Evolutionary conservation across 139 green algal species (phyloP), one percentile per base, ranked within the genome.

Genomic region (Closterium sp.): DNA sequence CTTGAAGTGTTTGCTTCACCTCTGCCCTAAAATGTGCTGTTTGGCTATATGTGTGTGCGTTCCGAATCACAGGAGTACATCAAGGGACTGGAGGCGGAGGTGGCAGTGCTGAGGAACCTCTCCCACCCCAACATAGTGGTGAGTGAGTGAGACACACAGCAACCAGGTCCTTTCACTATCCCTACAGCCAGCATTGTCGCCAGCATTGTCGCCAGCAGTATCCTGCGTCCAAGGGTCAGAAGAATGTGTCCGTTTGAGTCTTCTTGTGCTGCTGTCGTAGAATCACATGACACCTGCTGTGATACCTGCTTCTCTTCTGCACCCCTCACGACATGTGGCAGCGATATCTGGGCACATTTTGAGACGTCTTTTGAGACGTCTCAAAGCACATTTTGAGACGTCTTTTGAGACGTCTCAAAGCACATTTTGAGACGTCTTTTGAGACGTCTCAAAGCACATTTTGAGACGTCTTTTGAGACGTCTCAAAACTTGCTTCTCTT

Each of bases 101-200:
- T 99, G 38, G 90, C 89, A 0, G 92, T 99, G 87, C 96, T 99
- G 70, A 95, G 96, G 70, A 90, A 93, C 13, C 96, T 99, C 45
- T 91, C 97, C 84, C 97, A 99, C 92, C 95, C 96, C 45, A 98
- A 99, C 96, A 99, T 99, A 87, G 98, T 99, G 87, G 91, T 94
- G 27, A 88, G 91, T 2, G 6, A 4, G 45, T 70, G 11, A 70
- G 45, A 19, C 45, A 19, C 2, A 31, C 87, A 79, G 4, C 2
- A 79, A 2, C 34, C 86, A 24, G 21, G 70, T 5, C 22, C 70
- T 27, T 86, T 29, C 1, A 5, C 22, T 86, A 27, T 5, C 2
- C 21, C n/a, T n/a, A n/a, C n/a, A n/a, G n/a, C n/a, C n/a, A n/a
- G n/a, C n/a, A n/a, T n/a, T 29, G 70, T 3, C 70, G 21, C 70